These are phyloP conservation scores for Silene noctiflora DNA, from an alignment of 179 eudicot species.

Conservation along the genomic window DNA sequence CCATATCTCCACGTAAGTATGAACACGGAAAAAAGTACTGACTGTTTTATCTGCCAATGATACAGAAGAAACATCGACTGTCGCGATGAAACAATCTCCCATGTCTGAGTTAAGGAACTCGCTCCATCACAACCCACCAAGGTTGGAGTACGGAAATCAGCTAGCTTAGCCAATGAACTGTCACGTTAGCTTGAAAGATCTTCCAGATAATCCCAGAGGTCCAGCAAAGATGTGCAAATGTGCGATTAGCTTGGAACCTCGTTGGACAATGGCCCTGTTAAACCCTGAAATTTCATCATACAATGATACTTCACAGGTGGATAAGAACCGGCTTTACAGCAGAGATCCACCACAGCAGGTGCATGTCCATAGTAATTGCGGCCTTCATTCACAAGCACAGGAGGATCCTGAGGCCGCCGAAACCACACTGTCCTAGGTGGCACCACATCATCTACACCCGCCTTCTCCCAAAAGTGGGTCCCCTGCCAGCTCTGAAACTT, in stretches of 20 bases:
- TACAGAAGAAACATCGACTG: no score
- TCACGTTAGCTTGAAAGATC: not conserved
- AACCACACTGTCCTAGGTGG: slow-evolving; percentile 71
- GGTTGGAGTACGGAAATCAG: no score
- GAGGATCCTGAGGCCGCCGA: slow-evolving; percentile 80
- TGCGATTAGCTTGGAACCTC: slow-evolving; percentile 11
- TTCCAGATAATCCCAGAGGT: not conserved
- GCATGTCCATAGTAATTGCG: slow-evolving; percentile 84
- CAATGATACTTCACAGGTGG: slow-evolving; percentile 50
- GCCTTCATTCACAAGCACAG: slow-evolving; percentile 51
- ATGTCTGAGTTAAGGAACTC: no score
- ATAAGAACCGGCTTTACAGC: slow-evolving; percentile 61
- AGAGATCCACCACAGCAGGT: slow-evolving; percentile 88
- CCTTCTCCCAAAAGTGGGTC: slow-evolving; percentile 78
- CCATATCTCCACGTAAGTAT: no score
- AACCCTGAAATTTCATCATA: slow-evolving; percentile 82
- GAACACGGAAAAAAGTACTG: no score
- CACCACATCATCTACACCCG: slow-evolving; percentile 73
- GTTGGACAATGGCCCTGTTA: slow-evolving; percentile 35
- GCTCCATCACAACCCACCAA: no score
- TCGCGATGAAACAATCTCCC: no score
- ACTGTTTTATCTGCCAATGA: no score
- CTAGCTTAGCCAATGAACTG: no score
- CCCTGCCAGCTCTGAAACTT: slow-evolving; percentile 78
- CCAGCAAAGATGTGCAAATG: not conserved